Evolutionary conservation across 495 filamentous ascomycete species (phyloP), one percentile per base, ranked within the genome.

Genomic region (Annulohypoxylon moriforme): DNA sequence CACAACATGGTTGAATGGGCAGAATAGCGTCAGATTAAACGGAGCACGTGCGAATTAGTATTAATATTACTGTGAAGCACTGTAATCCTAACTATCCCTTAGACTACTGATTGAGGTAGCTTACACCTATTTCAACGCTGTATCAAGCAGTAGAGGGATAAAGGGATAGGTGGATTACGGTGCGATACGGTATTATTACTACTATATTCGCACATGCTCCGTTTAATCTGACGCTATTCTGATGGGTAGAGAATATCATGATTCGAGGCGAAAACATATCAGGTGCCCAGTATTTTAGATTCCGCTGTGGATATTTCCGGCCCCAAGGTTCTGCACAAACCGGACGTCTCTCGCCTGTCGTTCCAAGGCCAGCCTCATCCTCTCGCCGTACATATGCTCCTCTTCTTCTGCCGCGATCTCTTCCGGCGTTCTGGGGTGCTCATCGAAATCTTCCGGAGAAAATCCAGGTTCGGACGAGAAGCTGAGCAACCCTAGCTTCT

Each of bases 291-390:
- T 38, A 20, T 64, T 60, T 52, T 73, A 69, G 65, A 58, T 58
- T 49, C 71, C 71, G 71, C 49, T 69, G 61, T 62, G 65, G 65
- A 73, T 47, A 34, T 47, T 53, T 50, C 71, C 71, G 65, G 71
- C 71, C 11, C 92, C 91, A 59, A 94, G 84, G 34, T 90, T 89
- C 60, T 88, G 85, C 75, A 94, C 87, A 80, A 92, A 93, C 67
- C 92, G 83, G 66, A 92, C 91, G 75, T 96, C 94, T 80, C 94
- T 89, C 14, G 93, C 93, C 78, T 96, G 93, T 76, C 85, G 84
- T 80, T 93, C 88, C 63, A 97, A 79, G 10, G 91, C 93, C 57
- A 85, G 82, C 59, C 93, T 86, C 92, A 97, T 94, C 69, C 80
- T 86, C 52, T 86, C 81, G 31, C 81, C 82, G 80, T 94, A 94